Evolutionary conservation across 257 asterid species (phyloP).

Genomic region (Paraleonurus japonicus): DNA sequence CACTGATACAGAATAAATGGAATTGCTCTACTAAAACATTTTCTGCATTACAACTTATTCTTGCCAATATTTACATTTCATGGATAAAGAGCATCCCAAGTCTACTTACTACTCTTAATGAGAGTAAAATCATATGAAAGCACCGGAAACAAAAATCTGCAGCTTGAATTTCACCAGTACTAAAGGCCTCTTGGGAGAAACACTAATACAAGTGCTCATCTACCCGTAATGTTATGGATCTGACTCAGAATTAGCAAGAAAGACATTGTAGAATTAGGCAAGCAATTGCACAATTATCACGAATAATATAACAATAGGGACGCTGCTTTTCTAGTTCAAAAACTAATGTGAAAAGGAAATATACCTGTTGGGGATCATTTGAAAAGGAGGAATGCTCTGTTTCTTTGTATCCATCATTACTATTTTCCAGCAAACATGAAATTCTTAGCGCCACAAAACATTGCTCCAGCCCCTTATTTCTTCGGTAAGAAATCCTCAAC

Average conservation of each 20-base stretch:
- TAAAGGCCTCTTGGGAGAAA: not conserved
- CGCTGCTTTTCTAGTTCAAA: constrained; percentile 9
- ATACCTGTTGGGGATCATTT: constrained; percentile 49
- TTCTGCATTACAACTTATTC: not conserved
- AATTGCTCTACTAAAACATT: not conserved
- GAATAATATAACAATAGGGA: not conserved
- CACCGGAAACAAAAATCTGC: no score
- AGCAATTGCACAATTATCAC: constrained; percentile 5
- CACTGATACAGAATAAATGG: not conserved
- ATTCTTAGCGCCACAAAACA: constrained; percentile 35
- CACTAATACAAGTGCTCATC: not conserved
- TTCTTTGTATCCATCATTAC: constrained; percentile 35
- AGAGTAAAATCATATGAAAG: not conserved
- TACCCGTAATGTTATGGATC: not conserved
- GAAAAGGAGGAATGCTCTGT: constrained; percentile 33
- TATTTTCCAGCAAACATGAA: constrained; percentile 49
- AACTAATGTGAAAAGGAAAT: not conserved
- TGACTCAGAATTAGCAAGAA: constrained; percentile 3
- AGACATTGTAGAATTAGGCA: not conserved
- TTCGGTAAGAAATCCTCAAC: constrained; percentile 37
- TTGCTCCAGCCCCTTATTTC: constrained; percentile 27
- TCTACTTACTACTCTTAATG: not conserved
- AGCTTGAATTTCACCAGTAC: not conserved
- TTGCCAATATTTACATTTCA: not conserved
- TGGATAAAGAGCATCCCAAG: not conserved